A percentile compares a stretch with the other conserved stretches of the same genome.
Conservation (phyloP, 2,329 filamentous ascomycete species). For the Penicillium sp. region DNA sequence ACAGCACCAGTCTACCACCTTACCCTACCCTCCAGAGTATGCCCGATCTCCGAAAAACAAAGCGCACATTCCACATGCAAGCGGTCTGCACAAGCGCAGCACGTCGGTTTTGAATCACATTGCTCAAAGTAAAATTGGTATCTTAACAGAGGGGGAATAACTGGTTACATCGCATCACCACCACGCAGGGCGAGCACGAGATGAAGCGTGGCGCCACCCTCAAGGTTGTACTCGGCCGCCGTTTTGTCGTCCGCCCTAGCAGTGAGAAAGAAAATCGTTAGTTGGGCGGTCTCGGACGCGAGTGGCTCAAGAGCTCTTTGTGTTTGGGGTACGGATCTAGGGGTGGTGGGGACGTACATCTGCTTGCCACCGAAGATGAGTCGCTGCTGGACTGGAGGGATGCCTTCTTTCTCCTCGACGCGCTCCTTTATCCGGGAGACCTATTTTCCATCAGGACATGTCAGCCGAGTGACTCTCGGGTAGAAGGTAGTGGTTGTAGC, state of each 20-base stretch:
- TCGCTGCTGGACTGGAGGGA: slow-evolving; percentile 93
- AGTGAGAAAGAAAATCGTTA: background rate
- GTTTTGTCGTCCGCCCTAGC: slow-evolving; percentile 91
- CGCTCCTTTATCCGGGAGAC: slow-evolving; percentile 97
- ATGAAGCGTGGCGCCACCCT: slow-evolving; percentile 91
- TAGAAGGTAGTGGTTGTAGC: background rate
- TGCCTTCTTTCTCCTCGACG: slow-evolving; percentile 98
- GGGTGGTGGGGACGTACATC: slow-evolving; percentile 63
- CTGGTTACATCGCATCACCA: slow-evolving; percentile 48
- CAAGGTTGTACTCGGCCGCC: slow-evolving; percentile 83
- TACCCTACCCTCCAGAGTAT: background rate
- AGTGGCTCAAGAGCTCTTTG: background rate
- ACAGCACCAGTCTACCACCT: background rate
- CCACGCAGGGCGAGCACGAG: slow-evolving; percentile 92
- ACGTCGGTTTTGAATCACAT: slow-evolving; percentile 7
- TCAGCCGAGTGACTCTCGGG: background rate
- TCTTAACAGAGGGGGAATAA: background rate
- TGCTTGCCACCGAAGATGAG: slow-evolving; percentile 97
- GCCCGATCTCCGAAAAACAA: background rate
- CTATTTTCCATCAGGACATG: slow-evolving; percentile 49
- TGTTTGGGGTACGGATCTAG: slow-evolving; percentile 9
- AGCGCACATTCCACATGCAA: background rate
- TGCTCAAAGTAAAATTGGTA: slow-evolving; percentile 8
- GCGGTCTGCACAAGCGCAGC: background rate
- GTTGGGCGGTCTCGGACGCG: background rate